These are phyloP conservation scores for Colletotrichum sp. DNA, from an alignment of 2,329 filamentous ascomycete genomes.

Conservation along the genomic window DNA sequence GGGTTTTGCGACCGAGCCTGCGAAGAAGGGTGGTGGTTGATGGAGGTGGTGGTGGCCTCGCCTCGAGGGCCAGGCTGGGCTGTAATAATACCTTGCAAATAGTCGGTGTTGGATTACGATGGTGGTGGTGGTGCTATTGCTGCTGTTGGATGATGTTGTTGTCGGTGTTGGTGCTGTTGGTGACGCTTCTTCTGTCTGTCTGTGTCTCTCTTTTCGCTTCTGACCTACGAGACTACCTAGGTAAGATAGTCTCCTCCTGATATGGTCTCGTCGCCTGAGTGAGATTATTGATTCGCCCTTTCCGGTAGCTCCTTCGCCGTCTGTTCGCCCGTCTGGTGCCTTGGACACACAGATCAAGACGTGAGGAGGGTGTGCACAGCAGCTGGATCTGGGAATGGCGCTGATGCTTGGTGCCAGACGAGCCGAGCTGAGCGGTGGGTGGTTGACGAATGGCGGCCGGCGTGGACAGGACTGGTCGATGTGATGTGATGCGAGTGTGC, in stretches of 20 bases:
- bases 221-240: too few species aligned
- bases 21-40: background rate
- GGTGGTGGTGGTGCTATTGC: background rate
- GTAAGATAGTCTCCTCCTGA: background rate
- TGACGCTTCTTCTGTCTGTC: background rate
- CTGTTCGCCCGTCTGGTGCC: background rate
- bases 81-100: background rate
- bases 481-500: conserved; percentile 15
- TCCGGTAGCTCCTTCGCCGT: background rate
- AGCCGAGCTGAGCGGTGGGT: background rate
- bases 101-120: background rate
- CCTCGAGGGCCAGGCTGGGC: background rate
- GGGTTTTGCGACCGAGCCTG: background rate
- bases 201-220: background rate
- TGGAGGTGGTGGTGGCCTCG: background rate
- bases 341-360: background rate
- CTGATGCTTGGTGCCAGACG: background rate
- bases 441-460: background rate
- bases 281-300: background rate
- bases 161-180: background rate
- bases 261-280: background rate
- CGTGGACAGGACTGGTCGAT: background rate
- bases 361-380: background rate
- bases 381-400: background rate
- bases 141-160: background rate